phyloP scores from a whole-genome alignment of 306 rosid species.

The Begonia fuchsioides region DNA sequence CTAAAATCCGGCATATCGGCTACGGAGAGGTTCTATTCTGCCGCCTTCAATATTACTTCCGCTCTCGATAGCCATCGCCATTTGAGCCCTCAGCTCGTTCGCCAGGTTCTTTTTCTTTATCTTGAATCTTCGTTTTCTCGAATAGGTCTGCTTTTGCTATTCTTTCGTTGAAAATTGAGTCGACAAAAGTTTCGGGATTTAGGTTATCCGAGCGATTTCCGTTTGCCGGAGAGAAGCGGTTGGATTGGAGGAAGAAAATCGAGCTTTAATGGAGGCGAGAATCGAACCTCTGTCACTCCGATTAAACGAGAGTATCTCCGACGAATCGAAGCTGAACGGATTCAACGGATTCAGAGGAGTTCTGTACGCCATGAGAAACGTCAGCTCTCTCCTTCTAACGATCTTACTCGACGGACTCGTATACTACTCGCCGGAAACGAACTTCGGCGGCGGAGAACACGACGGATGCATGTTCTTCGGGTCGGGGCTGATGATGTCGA shows the following conservation, averaged over 20 bases:
- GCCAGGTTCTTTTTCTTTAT: constrained; percentile 28
- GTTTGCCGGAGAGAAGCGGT: constrained; percentile 50
- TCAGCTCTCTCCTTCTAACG: constrained; percentile 53
- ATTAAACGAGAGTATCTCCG: constrained; percentile 14
- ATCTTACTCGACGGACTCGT: constrained; percentile 44
- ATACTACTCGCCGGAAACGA: constrained; percentile 50
- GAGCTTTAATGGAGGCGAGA: constrained; percentile 47
- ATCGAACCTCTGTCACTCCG: constrained; percentile 33
- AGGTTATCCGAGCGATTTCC: constrained; percentile 44
- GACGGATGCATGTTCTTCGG: constrained; percentile 27
- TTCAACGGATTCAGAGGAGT: constrained; percentile 72
- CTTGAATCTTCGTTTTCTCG: too few relatives aligned
- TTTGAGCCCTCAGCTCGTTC: constrained; percentile 33
- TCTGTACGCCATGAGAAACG: constrained; percentile 60
- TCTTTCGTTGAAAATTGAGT: not conserved
- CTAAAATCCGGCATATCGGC: constrained; percentile 59
- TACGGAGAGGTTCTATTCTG: constrained; percentile 29
- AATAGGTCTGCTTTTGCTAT: not conserved
- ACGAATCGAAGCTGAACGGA: constrained; percentile 50
- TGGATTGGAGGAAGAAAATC: constrained; percentile 67
- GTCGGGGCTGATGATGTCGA: constrained; percentile 42
- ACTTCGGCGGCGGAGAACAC: constrained; percentile 24
- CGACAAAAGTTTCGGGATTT: not conserved
- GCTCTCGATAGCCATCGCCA: constrained; percentile 37
- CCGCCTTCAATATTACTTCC: constrained; percentile 29